A percentile compares a stretch with the other conserved stretches of the same genome.
Conservation (phyloP, 345 rosid genomes). For the Melaleuca alternifolia region DNA sequence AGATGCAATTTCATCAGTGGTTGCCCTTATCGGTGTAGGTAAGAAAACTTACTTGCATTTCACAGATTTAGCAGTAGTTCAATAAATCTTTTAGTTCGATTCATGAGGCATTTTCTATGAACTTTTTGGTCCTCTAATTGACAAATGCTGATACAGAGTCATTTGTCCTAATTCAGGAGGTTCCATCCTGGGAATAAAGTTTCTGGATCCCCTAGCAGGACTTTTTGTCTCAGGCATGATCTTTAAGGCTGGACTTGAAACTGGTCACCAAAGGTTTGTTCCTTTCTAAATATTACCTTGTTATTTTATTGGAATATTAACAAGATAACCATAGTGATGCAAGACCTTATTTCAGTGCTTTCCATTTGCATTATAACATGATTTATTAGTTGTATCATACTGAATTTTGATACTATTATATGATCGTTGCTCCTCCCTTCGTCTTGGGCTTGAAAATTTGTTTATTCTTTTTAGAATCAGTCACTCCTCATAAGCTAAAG, state of each 20-base stretch:
- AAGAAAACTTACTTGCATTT: slow-evolving; percentile 11
- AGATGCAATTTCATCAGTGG: slow-evolving; percentile 86
- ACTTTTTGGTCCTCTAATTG: neutral
- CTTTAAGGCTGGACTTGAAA: slow-evolving; percentile 61
- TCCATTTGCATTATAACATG: neutral
- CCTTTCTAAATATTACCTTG: neutral
- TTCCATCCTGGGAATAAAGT: slow-evolving; percentile 70
- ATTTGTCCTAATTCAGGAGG: slow-evolving; percentile 46
- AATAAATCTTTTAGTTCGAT: neutral
- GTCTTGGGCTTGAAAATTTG: neutral
- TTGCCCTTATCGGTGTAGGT: slow-evolving; percentile 89
- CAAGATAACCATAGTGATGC: neutral
- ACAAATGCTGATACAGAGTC: neutral
- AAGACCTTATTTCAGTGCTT: neutral
- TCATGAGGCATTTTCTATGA: neutral
- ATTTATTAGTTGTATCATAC: neutral
- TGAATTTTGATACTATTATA: neutral
- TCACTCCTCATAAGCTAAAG: neutral
- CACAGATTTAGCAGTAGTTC: neutral
- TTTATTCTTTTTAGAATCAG: neutral
- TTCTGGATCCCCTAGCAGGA: slow-evolving; percentile 93
- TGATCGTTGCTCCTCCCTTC: neutral
- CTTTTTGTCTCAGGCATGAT: slow-evolving; percentile 88
- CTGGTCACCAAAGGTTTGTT: slow-evolving; percentile 78
- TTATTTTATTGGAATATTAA: neutral